These are phyloP conservation scores for Phytopythium kandeliae DNA, from an alignment of 352 stramenopile species.

Conservation along the genomic window DNA sequence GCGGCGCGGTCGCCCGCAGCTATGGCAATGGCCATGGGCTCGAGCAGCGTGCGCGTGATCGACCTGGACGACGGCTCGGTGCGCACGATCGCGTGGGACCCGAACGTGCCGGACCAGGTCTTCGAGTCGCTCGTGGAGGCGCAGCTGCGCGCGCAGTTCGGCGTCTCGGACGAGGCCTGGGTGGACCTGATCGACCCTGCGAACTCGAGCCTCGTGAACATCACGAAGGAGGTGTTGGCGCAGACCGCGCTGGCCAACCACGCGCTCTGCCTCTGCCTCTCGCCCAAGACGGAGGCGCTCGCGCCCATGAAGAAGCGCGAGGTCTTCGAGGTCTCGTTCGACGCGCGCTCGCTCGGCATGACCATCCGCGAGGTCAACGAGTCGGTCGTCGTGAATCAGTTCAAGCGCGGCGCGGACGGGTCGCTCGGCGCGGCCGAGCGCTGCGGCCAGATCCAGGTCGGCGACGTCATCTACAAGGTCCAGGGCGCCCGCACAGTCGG, in stretches of 20 bases:
- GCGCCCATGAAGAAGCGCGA: constrained; percentile 75
- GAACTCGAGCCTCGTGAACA: constrained; percentile 79
- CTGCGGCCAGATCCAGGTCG: constrained; percentile 45
- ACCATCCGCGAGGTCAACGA: constrained; percentile 83
- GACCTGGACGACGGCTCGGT: constrained; percentile 80
- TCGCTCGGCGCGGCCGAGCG: constrained; percentile 45
- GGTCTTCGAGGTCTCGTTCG: constrained; percentile 76
- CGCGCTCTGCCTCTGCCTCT: constrained; percentile 76
- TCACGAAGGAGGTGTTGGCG: constrained; percentile 68
- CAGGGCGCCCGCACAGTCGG: constrained; percentile 68
- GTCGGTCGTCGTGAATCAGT: constrained; percentile 81
- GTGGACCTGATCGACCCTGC: constrained; percentile 81
- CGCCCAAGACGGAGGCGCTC: constrained; percentile 77
- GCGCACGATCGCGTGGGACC: constrained; percentile 71
- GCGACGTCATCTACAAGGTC: constrained; percentile 87
- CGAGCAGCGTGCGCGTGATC: constrained; percentile 73
- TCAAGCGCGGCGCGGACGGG: constrained; percentile 62
- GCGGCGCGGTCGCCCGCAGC: not conserved
- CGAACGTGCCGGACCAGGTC: constrained; percentile 71
- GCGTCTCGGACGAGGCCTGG: constrained; percentile 81
- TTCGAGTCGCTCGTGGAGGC: constrained; percentile 78
- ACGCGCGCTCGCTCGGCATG: constrained; percentile 67
- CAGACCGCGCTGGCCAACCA: constrained; percentile 29
- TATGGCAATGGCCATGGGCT: not conserved
- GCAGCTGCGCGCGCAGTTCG: constrained; percentile 68